phyloP scores from a whole-genome alignment of 768 basidiomycete species.

The Aureoboletus auriporus region DNA sequence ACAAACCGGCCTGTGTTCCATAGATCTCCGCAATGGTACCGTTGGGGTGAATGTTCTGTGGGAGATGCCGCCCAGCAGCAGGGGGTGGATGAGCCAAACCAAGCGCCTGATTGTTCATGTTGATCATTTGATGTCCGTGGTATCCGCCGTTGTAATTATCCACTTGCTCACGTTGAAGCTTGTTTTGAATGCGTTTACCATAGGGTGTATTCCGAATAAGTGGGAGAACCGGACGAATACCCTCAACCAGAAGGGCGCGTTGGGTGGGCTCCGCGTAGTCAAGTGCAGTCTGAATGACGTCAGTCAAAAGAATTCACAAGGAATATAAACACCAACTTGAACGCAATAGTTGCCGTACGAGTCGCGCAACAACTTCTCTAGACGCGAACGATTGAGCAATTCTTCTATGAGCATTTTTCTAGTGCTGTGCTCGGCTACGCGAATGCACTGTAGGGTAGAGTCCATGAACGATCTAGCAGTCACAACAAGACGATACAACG shows the following conservation, averaged over 20 bases:
- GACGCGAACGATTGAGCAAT: conserved; percentile 85
- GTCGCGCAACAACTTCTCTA: conserved; percentile 94
- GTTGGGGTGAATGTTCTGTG: conserved; percentile 47
- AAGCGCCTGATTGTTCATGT: conserved; percentile 57
- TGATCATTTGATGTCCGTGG: conserved; percentile 59
- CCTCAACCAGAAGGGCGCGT: conserved; percentile 89
- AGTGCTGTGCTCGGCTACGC: conserved; percentile 93
- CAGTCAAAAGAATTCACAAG: conserved; percentile 7
- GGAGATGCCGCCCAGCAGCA: conserved; percentile 51
- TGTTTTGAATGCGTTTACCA: conserved; percentile 98
- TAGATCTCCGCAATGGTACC: conserved; percentile 66
- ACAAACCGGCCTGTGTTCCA: conserved; percentile 56
- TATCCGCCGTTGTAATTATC: conserved; percentile 58
- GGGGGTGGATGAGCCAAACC: conserved; percentile 37
- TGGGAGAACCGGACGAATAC: conserved; percentile 96
- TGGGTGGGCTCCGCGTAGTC: conserved; percentile 97
- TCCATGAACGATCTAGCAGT: not conserved
- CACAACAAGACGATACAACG: not conserved
- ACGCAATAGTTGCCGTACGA: conserved; percentile 97
- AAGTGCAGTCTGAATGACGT: conserved; percentile 71
- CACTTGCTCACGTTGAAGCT: conserved; percentile 91
- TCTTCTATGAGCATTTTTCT: conserved; percentile 95
- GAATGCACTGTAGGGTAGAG: conserved; percentile 53
- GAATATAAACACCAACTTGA: conserved; percentile 46
- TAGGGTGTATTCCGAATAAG: conserved; percentile 99